These are phyloP conservation scores for Zygoascus biomembranicola DNA, from an alignment of 805 yeast genomes.

Conservation along the genomic window DNA sequence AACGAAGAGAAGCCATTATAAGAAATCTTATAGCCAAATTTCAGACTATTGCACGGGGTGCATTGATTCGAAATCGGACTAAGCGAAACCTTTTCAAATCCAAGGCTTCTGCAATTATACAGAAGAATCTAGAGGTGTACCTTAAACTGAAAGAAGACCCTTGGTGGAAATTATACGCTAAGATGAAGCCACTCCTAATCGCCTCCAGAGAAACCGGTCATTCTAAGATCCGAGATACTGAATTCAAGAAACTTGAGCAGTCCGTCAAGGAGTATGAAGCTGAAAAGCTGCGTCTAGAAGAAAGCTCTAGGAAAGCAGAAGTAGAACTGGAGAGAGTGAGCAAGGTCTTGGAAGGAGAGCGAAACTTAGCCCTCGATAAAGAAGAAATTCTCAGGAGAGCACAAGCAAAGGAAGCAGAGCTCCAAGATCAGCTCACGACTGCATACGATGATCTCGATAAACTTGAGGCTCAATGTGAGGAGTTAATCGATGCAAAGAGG, in stretches of 20 bases:
- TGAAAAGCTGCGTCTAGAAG: constrained; percentile 23
- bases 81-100: constrained; percentile 45
- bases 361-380: constrained; percentile 37
- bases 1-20: constrained; percentile 59
- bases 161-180: constrained; percentile 71
- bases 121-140: constrained; percentile 49
- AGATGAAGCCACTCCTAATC: constrained; percentile 66
- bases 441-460: constrained; percentile 27
- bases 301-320: constrained; percentile 20
- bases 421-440: constrained; percentile 24
- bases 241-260: constrained; percentile 26
- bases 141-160: constrained; percentile 44
- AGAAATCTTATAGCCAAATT: constrained; percentile 47
- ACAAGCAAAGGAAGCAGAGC: constrained; percentile 33
- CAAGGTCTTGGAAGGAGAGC: constrained; percentile 33
- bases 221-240: constrained; percentile 35
- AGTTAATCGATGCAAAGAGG: constrained; percentile 26
- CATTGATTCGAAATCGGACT: constrained; percentile 42
- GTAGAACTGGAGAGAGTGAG: constrained; percentile 25
- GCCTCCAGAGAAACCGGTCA: constrained; percentile 55
- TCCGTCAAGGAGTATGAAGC: constrained; percentile 20
- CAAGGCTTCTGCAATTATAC: constrained; percentile 63
- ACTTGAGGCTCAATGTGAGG: constrained; percentile 25
- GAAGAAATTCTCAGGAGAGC: constrained; percentile 39
- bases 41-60: constrained; percentile 62